Base-by-base conservation (phyloP, 331 rosid species). In the Quercus tomentella region DNA sequence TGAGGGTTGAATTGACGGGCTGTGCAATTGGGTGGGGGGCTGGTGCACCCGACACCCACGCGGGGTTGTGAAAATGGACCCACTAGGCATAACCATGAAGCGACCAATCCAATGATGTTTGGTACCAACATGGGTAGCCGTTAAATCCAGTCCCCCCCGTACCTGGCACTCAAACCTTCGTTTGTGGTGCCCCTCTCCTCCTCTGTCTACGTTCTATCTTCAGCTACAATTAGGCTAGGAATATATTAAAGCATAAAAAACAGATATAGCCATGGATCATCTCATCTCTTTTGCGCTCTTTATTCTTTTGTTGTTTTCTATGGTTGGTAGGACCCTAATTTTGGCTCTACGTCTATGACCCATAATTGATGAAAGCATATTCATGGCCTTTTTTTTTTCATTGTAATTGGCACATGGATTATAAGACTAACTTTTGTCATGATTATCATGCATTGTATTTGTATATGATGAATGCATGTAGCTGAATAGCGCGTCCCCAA, bases 61-160 rank as follows among this genome's bases (percentile, higher is more conserved):
- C 41, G 45, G 72, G 55, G n/a, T 76, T 65, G 65, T 56, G 84
- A 74, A 63, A 43, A 54, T 37, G 77, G 85, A 79, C 85, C 89
- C 76, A 72, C 37, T 6, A 21, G 58, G 80, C 84, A 81, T 73
- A 41, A 72, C 66, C 77, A 25, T 28, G 10, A 15, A 26, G 21
- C 49, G 9, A 56, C 61, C 51, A 28, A 26, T 37, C 76, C 80
- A 20, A 79, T 31, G 49, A 68, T 85, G 71, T 70, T 82, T 72
- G 80, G 76, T 73, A 41, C 56, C 74, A 28, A 30, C 77, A 61
- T 84, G 84, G 80, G 69, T 72, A 73, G 81, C 70, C 72, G 85
- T 89, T 87, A 82, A 89, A 89, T 89, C 86, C 7, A 88, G 91
- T 82, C 76, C 86, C 91, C 90, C 83, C 85, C 84, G 81, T 84